These are phyloP conservation scores for Biscogniauxia marginata DNA, from an alignment of 2,329 filamentous ascomycete genomes.

Conservation along the genomic window DNA sequence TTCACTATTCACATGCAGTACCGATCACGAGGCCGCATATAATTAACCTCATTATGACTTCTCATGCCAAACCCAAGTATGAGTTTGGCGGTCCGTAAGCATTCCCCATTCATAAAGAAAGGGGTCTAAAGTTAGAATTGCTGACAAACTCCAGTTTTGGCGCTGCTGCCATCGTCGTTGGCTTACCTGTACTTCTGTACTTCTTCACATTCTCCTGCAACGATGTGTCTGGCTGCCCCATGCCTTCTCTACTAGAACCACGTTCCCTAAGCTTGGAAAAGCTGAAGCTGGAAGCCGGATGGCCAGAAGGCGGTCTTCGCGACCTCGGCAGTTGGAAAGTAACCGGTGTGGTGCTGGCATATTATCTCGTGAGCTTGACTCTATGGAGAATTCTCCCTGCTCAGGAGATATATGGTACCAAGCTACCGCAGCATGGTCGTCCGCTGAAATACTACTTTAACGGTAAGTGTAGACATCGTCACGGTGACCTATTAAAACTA, in stretches of 20 bases:
- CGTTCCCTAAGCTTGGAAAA: conserved; percentile 67
- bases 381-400: conserved; percentile 78
- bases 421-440: conserved; percentile 69
- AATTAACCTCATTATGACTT: neutral
- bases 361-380: conserved; percentile 74
- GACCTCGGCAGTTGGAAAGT: conserved; percentile 71
- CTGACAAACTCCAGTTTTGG: conserved; percentile 57
- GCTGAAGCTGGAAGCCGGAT: conserved; percentile 78
- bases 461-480: conserved; percentile 45
- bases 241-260: conserved; percentile 72
- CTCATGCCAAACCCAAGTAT: conserved; percentile 15
- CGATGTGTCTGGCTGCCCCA: conserved; percentile 86
- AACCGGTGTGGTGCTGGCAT: conserved; percentile 67
- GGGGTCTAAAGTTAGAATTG: neutral
- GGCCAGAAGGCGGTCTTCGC: conserved; percentile 68
- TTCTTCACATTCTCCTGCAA: conserved; percentile 84
- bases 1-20: neutral
- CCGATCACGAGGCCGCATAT: neutral
- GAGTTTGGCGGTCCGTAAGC: conserved; percentile 26
- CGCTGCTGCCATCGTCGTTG: conserved; percentile 74
- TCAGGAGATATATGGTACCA: conserved; percentile 66
- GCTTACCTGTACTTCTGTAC: conserved; percentile 77
- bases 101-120: neutral
- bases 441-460: conserved; percentile 79
- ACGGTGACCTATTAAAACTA: conserved; percentile 3